phyloP scores from a whole-genome alignment of 306 rosid genomes.

The Malus asiatica region DNA sequence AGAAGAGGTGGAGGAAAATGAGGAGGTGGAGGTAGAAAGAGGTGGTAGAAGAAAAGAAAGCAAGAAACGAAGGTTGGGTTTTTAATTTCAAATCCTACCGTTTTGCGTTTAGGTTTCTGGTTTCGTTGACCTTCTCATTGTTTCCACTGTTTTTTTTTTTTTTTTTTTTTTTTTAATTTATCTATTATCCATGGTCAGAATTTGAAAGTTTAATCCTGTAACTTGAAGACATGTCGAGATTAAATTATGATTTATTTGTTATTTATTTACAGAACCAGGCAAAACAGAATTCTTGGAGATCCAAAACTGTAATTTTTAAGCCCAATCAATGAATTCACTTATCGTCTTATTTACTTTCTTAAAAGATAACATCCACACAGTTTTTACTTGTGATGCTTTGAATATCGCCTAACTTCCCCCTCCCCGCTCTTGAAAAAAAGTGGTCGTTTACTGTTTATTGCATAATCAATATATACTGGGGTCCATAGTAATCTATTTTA shows the following conservation, averaged over 20 bases:
- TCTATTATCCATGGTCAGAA: background rate
- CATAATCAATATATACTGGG: background rate
- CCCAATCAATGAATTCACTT: background rate
- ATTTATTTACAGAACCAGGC: background rate
- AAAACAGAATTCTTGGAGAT: background rate
- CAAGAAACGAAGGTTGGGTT: constrained; percentile 24
- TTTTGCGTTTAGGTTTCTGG: background rate
- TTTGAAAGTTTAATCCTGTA: background rate
- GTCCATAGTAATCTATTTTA: background rate
- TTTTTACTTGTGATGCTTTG: background rate
- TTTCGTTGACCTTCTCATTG: background rate
- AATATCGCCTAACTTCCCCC: background rate
- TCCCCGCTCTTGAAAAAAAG: background rate
- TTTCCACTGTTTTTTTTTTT: background rate
- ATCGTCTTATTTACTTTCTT: background rate
- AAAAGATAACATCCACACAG: background rate
- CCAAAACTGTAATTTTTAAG: background rate
- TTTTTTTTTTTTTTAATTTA: background rate
- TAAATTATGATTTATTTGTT: background rate
- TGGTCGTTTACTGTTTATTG: background rate
- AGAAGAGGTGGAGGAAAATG: constrained; percentile 7
- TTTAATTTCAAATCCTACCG: background rate
- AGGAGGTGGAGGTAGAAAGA: background rate
- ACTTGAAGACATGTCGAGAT: background rate
- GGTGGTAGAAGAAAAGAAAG: background rate